These are phyloP conservation scores for Asclepias syriaca DNA, from an alignment of 257 asterid genomes.

Conservation along the genomic window DNA sequence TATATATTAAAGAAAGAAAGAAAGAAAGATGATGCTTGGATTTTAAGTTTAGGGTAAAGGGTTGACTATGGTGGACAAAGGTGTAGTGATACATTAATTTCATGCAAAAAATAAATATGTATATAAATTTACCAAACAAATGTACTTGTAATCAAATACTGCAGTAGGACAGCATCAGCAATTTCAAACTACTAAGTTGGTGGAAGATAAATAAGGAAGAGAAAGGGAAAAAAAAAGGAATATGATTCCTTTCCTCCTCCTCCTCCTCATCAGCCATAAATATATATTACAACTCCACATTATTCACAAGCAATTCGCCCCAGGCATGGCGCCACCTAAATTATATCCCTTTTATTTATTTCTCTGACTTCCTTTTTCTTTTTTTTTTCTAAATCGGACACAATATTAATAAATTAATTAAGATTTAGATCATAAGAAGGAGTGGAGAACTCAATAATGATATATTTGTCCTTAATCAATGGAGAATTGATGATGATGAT, in stretches of 20 bases:
- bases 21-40: background rate
- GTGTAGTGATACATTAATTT: too few relatives aligned
- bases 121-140: background rate
- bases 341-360: too few relatives aligned
- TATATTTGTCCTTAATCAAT: constrained; percentile 3
- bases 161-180: background rate
- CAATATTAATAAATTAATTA: too few relatives aligned
- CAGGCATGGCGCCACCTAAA: background rate
- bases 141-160: background rate
- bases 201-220: background rate
- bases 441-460: background rate
- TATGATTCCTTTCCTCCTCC: too few relatives aligned
- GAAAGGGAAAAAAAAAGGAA: background rate
- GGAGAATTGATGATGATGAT: constrained; percentile 6
- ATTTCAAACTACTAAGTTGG: background rate
- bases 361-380: too few relatives aligned
- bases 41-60: background rate
- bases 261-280: background rate
- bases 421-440: background rate
- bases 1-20: too few relatives aligned
- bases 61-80: background rate
- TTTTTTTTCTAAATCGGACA: too few relatives aligned
- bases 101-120: background rate
- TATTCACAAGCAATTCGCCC: background rate
- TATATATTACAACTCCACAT: background rate